Percentiles rank a stretch among this genome's conserved stretches.
These are phyloP conservation scores for Draba incana DNA, from an alignment of 345 rosid genomes.

Conservation along the genomic window DNA sequence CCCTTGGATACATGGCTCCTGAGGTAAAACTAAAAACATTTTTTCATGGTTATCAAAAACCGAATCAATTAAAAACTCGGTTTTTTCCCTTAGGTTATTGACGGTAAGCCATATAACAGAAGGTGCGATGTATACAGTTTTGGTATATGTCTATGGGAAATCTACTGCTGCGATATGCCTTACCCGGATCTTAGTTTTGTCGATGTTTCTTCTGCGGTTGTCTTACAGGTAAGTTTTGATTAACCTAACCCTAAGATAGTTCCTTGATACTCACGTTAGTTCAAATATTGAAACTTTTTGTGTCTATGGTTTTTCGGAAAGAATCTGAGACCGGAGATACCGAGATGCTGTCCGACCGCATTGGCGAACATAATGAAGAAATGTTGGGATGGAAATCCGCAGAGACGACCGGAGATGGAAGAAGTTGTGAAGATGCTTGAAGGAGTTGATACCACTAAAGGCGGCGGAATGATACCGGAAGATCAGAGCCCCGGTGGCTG, in stretches of 20 bases:
- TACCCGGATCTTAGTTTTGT: conserved; percentile 82
- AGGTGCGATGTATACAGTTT: conserved; percentile 96
- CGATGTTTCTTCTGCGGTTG: conserved; percentile 81
- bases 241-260: conserved; percentile 14
- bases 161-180: conserved; percentile 95
- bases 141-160: conserved; percentile 97
- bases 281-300: background rate
- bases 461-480: conserved; percentile 97
- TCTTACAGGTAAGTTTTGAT: conserved; percentile 62
- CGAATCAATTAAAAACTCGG: background rate
- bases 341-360: conserved; percentile 80
- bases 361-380: conserved; percentile 70
- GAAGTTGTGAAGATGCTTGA: conserved; percentile 83
- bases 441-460: conserved; percentile 80
- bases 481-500: conserved; percentile 63
- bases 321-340: conserved; percentile 88
- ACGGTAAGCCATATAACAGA: conserved; percentile 90
- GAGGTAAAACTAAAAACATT: conserved; percentile 57
- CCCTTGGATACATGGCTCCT: conserved; percentile 98
- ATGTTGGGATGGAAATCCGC: conserved; percentile 83
- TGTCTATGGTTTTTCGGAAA: conserved; percentile 9
- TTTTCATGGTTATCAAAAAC: background rate
- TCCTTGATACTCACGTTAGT: conserved; percentile 16
- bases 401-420: conserved; percentile 85
- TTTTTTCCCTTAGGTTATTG: conserved; percentile 59